These are phyloP conservation scores for Talaromyces pinophilus DNA, from an alignment of 2,329 filamentous ascomycete species.

Conservation along the genomic window DNA sequence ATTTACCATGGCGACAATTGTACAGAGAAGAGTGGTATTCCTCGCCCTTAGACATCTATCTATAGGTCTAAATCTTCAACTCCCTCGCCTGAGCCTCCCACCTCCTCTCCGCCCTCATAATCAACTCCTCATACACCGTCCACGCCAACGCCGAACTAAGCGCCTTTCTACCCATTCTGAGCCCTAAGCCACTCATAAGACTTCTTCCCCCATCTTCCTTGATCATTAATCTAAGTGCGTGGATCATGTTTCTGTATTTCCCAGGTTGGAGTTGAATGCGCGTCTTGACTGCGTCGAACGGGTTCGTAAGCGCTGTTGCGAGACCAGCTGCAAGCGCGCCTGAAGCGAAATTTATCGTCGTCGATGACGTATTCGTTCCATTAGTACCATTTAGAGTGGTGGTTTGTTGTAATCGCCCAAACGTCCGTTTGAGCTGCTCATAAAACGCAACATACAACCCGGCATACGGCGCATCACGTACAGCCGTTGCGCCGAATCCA, in stretches of 20 bases:
- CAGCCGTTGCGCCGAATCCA: slow-evolving; percentile 89
- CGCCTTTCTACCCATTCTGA: slow-evolving; percentile 89
- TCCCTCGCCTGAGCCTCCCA: slow-evolving; percentile 34
- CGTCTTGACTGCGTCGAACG: slow-evolving; percentile 96
- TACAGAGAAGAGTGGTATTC: slow-evolving; percentile 3
- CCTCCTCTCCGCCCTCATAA: slow-evolving; percentile 66
- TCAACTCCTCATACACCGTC: slow-evolving; percentile 94
- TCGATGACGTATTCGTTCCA: slow-evolving; percentile 26
- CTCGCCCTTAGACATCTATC: neutral
- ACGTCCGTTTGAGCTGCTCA: slow-evolving; percentile 57
- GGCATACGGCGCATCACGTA: slow-evolving; percentile 94
- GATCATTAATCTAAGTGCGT: slow-evolving; percentile 76
- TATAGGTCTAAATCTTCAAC: neutral
- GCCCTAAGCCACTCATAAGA: slow-evolving; percentile 79
- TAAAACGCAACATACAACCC: slow-evolving; percentile 94
- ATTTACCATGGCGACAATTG: neutral
- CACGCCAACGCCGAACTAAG: slow-evolving; percentile 93
- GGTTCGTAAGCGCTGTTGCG: slow-evolving; percentile 89
- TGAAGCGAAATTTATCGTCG: slow-evolving; percentile 78
- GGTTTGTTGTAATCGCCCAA: slow-evolving; percentile 30
- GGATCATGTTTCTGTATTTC: slow-evolving; percentile 78
- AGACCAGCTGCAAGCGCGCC: slow-evolving; percentile 77
- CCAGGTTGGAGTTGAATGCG: slow-evolving; percentile 85
- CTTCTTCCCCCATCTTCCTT: slow-evolving; percentile 75
- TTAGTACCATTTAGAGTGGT: neutral